A percentile compares a stretch with the other conserved stretches of the same genome.
These are phyloP conservation scores for Hirschfeldia incana DNA, from an alignment of 345 rosid species.

Conservation along the genomic window DNA sequence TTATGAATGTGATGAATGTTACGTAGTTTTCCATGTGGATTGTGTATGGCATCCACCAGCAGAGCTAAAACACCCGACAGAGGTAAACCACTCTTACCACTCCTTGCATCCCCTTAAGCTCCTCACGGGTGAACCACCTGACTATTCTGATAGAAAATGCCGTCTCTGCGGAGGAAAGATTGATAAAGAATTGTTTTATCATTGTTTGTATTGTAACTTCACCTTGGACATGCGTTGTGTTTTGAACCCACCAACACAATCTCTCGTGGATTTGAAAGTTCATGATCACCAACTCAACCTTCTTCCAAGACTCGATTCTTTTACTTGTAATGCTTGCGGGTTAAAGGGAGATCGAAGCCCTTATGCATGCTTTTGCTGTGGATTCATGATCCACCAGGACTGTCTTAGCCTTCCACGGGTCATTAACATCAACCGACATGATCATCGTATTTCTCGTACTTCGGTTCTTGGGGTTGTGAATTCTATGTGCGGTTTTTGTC, in stretches of 20 bases:
- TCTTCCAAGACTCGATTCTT: not conserved
- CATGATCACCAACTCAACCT: constrained; percentile 12
- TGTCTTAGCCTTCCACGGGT: constrained; percentile 1
- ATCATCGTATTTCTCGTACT: not conserved
- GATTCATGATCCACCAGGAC: not conserved
- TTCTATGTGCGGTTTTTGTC: constrained; percentile 13
- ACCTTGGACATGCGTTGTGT: not conserved
- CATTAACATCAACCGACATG: constrained; percentile 14
- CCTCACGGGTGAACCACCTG: not conserved
- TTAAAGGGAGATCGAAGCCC: constrained; percentile 15
- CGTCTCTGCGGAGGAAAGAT: not conserved
- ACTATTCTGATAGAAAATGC: constrained; percentile 6
- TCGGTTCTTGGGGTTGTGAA: not conserved
- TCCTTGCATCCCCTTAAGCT: not conserved
- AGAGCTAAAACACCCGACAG: not conserved
- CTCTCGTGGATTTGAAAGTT: not conserved
- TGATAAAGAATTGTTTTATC: not conserved
- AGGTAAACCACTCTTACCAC: not conserved
- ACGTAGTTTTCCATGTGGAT: not conserved
- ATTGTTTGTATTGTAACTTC: not conserved
- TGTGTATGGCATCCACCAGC: not conserved
- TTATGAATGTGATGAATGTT: not conserved
- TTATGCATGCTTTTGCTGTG: not conserved
- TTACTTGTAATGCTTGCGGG: not conserved
- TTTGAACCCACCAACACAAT: not conserved